phyloP scores from a whole-genome alignment of 345 rosid species.

The Salix purpurea region DNA sequence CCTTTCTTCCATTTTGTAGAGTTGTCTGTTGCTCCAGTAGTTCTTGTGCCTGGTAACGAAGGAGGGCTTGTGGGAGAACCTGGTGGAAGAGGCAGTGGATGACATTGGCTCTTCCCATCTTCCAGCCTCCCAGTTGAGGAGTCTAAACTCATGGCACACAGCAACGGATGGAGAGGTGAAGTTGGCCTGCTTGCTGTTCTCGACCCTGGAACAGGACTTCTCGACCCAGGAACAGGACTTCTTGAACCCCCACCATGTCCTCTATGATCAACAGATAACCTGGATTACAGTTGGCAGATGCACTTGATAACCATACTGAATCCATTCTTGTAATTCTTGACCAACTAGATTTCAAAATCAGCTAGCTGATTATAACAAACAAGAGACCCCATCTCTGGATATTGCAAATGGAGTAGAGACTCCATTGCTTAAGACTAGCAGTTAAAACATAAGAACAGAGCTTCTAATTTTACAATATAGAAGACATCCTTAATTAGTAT shows the following conservation, averaged over 20 bases:
- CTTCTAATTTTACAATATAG: not conserved
- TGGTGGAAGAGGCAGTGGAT: conserved; percentile 90
- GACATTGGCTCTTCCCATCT: conserved; percentile 61
- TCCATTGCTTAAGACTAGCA: not conserved
- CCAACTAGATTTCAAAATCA: not conserved
- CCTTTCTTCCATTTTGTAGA: conserved; percentile 74
- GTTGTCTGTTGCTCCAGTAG: conserved; percentile 36
- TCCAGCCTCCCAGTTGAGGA: conserved; percentile 60
- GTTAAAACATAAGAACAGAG: not conserved
- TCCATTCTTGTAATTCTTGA: not conserved
- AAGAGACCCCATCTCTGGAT: not conserved
- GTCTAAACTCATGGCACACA: conserved; percentile 48
- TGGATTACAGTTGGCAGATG: conserved; percentile 8
- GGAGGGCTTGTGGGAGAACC: conserved; percentile 81
- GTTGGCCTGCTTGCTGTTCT: conserved; percentile 65
- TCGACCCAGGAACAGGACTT: conserved; percentile 25
- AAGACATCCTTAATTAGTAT: not conserved
- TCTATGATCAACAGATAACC: conserved; percentile 39
- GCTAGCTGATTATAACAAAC: not conserved
- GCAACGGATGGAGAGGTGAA: conserved; percentile 65
- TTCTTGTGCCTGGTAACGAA: conserved; percentile 42
- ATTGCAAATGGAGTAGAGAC: not conserved
- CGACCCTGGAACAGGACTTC: conserved; percentile 37
- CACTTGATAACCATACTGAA: conserved; percentile 8
- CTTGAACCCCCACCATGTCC: conserved; percentile 38